A percentile compares a stretch with the other conserved stretches of the same genome.
These are phyloP conservation scores for Raphanus raphanistrum DNA, from an alignment of 345 rosid species.

Conservation along the genomic window DNA sequence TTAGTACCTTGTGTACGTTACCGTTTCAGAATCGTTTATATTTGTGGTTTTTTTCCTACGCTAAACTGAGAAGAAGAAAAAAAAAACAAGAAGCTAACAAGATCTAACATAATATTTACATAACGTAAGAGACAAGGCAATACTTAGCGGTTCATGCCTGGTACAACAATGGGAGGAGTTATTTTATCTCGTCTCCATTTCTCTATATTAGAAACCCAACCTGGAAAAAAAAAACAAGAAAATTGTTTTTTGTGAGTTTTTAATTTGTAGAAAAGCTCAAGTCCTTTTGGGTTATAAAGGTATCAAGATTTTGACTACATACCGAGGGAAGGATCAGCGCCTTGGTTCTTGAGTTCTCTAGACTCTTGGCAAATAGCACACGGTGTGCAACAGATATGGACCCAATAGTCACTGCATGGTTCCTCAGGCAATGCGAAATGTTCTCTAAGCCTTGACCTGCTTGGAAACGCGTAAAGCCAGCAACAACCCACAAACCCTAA, in stretches of 20 bases:
- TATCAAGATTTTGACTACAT: background rate
- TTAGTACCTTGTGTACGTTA: slow-evolving; percentile 14
- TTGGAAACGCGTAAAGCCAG: slow-evolving; percentile 46
- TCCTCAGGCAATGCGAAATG: slow-evolving; percentile 51
- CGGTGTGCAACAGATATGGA: slow-evolving; percentile 45
- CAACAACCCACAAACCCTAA: slow-evolving; percentile 37
- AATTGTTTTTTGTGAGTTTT: background rate
- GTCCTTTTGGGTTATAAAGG: background rate
- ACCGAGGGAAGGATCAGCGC: slow-evolving; percentile 55
- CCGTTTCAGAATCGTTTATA: slow-evolving; percentile 12
- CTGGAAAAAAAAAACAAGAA: slow-evolving; percentile 30
- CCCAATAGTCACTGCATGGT: slow-evolving; percentile 48
- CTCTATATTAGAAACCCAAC: slow-evolving; percentile 56
- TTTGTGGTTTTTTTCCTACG: background rate
- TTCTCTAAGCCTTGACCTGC: slow-evolving; percentile 44
- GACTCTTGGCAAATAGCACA: slow-evolving; percentile 62
- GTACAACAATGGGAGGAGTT: slow-evolving; percentile 47
- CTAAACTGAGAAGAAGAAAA: slow-evolving; percentile 8
- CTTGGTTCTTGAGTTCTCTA: slow-evolving; percentile 55
- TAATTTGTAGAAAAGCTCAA: background rate
- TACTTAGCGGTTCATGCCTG: slow-evolving; percentile 41
- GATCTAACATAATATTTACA: background rate
- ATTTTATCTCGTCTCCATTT: slow-evolving; percentile 55
- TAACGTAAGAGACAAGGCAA: background rate
- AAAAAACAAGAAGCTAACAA: slow-evolving; percentile 5